Conservation (phyloP, 2,329 filamentous ascomycete species). For the Fonsecaea multimorphosa region DNA sequence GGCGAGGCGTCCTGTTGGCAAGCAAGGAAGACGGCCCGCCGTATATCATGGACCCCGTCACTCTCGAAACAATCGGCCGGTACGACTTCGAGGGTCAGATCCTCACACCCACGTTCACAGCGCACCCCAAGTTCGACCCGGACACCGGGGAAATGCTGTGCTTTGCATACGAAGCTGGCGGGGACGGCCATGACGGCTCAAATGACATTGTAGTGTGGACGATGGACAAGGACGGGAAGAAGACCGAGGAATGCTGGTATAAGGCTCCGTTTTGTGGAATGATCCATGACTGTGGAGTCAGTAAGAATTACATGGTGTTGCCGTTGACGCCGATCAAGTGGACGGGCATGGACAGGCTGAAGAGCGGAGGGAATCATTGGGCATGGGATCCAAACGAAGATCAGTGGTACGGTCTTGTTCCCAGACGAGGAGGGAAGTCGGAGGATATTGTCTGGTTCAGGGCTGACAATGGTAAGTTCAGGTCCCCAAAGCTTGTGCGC, state of each 20-base stretch:
- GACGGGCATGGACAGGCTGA: conserved; percentile 50
- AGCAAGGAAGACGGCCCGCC: conserved; percentile 60
- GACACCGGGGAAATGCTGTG: conserved; percentile 60
- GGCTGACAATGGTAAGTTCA: conserved; percentile 43
- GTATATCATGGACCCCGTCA: conserved; percentile 55
- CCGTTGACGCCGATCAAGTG: conserved; percentile 58
- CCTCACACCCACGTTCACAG: conserved; percentile 56
- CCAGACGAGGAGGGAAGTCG: conserved; percentile 56
- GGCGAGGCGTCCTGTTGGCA: conserved; percentile 56
- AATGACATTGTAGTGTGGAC: conserved; percentile 57
- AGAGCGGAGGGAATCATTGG: conserved; percentile 58
- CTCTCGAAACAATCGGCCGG: conserved; percentile 56
- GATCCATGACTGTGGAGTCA: conserved; percentile 59
- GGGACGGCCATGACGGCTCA: conserved; percentile 47
- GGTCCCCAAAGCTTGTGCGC: background rate
- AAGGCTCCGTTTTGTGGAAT: conserved; percentile 60
- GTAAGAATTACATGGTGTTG: conserved; percentile 56
- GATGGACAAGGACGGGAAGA: conserved; percentile 51
- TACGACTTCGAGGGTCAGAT: conserved; percentile 61
- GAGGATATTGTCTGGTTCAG: conserved; percentile 54
- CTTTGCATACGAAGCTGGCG: conserved; percentile 58
- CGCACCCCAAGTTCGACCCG: conserved; percentile 61
- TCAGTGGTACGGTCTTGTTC: conserved; percentile 62
- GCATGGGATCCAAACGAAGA: conserved; percentile 61
- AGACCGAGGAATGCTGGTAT: conserved; percentile 58